phyloP scores from a whole-genome alignment of 2,329 filamentous ascomycete species.

The Cladophialophora carrionii region DNA sequence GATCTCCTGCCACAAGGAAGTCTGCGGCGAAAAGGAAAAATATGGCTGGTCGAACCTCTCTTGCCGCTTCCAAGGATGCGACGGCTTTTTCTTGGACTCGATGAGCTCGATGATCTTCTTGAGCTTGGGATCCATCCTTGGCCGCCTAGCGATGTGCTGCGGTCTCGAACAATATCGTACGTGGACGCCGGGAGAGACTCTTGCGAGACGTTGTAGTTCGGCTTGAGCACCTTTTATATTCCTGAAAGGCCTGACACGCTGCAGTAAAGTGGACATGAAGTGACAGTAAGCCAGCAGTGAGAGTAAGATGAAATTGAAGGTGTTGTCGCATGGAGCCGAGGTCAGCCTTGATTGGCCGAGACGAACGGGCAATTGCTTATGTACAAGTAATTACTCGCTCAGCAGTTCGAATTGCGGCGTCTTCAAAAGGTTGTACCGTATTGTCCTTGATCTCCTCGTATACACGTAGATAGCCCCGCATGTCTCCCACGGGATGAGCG shows the following conservation, averaged over 20 bases:
- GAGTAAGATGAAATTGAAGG: neutral
- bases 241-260: neutral
- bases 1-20: conserved; percentile 30
- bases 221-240: neutral
- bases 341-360: neutral
- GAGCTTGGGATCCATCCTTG: conserved; percentile 30
- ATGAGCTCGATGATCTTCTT: conserved; percentile 33
- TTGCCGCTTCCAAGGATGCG: conserved; percentile 37
- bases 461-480: too few relatives aligned
- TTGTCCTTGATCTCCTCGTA: too few relatives aligned
- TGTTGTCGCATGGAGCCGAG: conserved; percentile 2
- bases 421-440: neutral
- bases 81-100: conserved; percentile 34
- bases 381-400: neutral
- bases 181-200: neutral
- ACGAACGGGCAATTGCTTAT: neutral
- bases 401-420: neutral
- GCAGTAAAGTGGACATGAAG: neutral
- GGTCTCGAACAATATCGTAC: neutral
- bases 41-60: conserved; percentile 36
- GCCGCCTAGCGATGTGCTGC: neutral
- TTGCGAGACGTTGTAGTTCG: neutral
- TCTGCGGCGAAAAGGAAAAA: conserved; percentile 32
- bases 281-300: neutral
- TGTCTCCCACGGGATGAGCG: neutral